Evolutionary conservation across 179 eudicot genomes (phyloP), one percentile per base, ranked within the genome.

Genomic region (Sideroxylon spinosum): DNA sequence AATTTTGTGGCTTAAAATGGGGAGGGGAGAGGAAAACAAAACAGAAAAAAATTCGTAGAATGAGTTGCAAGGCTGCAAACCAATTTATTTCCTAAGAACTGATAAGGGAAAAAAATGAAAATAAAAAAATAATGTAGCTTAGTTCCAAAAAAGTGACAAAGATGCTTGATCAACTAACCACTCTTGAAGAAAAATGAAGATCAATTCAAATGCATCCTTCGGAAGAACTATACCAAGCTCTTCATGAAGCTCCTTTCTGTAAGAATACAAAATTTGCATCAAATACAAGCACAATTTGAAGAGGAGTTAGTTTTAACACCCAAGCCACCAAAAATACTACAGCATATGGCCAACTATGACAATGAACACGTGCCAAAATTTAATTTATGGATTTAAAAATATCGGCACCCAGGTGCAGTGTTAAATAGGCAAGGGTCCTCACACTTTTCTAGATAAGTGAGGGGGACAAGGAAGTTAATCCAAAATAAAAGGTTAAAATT

Each of bases 231-330:
- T 71, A 23, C 99, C 99, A 74, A 95, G 95, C 86, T 95, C 99
- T 84, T 95, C 99, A 61, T 89, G 91, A 84, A 95, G 99, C 85
- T 95, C 98, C 86, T 97, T 90, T 89, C 99, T 95, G 91, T 70
- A 83, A 83, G 63, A 44, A 78, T 52, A 48, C 73, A 69, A 29
- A 59, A 6, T 4, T 67, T 65, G 64, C 53, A 76, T 32, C 64
- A 78, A 14, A 28, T 12, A 60, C 46, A 82, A 63, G 65, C 17
- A 67, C 9, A 9, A 53, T 55, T 64, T 13, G 17, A 37, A 62
- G 26, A 67, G 49, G 44, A 65, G 56, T 55, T 19, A 74, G 25
- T 6, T 78, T 73, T 25, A 68, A 74, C 46, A 69, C 73, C 50
- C 69, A 14, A 65, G 6, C 13, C 23, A 16, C n/a, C n/a, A 59